Conservation (phyloP, 2,329 filamentous ascomycete genomes). For the Teratosphaeria zuluensis region DNA sequence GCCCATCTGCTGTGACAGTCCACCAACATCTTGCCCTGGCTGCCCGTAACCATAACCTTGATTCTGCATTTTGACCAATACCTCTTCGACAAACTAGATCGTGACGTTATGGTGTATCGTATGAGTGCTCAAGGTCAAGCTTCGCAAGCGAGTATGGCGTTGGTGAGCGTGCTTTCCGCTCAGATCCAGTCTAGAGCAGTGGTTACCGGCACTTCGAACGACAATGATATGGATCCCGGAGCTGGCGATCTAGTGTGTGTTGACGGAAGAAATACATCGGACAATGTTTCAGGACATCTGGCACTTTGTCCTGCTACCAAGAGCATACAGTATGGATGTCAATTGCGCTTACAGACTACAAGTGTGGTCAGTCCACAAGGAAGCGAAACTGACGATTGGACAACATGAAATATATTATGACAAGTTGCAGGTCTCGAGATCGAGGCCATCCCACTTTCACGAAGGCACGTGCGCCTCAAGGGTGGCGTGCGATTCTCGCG, state of each 20-base stretch:
- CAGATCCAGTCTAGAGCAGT: not conserved
- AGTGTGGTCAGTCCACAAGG: not conserved
- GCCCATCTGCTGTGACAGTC: slow-evolving; percentile 64
- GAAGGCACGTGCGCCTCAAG: not conserved
- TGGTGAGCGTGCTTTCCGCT: not conserved
- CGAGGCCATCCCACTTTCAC: not conserved
- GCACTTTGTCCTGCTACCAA: not conserved
- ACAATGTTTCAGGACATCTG: not conserved
- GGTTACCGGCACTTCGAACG: not conserved
- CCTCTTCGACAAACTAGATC: not conserved
- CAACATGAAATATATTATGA: not conserved
- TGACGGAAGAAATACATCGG: not conserved
- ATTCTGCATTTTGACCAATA: slow-evolving; percentile 5
- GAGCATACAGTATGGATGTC: not conserved
- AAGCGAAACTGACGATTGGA: not conserved
- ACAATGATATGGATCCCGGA: not conserved
- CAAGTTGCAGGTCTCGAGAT: not conserved
- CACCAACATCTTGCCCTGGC: slow-evolving; percentile 11
- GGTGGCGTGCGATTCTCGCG: not conserved
- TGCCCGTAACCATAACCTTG: slow-evolving; percentile 3
- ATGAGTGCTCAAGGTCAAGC: not conserved
- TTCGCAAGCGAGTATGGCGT: not conserved
- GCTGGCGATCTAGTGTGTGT: not conserved
- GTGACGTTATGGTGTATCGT: not conserved
- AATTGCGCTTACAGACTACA: not conserved